phyloP scores from a whole-genome alignment of 495 filamentous ascomycete genomes.

The Viridothelium virens region DNA sequence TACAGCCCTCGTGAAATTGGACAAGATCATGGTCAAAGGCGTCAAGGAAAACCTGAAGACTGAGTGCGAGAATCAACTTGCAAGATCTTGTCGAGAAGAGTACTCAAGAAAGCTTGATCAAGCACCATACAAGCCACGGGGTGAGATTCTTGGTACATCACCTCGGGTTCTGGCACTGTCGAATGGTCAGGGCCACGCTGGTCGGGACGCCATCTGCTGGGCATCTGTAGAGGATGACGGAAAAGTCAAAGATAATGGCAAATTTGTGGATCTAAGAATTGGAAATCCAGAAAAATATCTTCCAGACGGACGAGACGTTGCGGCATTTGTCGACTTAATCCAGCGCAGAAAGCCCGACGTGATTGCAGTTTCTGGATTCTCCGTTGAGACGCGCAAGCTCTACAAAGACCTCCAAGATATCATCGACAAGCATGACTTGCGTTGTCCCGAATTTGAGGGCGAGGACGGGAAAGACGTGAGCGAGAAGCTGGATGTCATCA shows the following conservation, averaged over 20 bases:
- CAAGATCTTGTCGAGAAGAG: constrained; percentile 70
- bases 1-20: constrained; percentile 70
- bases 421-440: constrained; percentile 63
- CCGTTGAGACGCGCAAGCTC: constrained; percentile 75
- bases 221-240: constrained; percentile 90
- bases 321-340: constrained; percentile 64
- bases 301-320: constrained; percentile 53
- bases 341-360: constrained; percentile 77
- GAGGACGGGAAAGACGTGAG: constrained; percentile 54
- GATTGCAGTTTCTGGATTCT: constrained; percentile 82
- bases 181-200: constrained; percentile 67
- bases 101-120: constrained; percentile 87
- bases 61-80: constrained; percentile 83
- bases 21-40: constrained; percentile 72
- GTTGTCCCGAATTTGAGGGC: constrained; percentile 63
- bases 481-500: constrained; percentile 74
- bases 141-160: constrained; percentile 79
- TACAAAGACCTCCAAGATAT: constrained; percentile 70
- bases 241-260: constrained; percentile 76
- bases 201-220: constrained; percentile 76
- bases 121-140: constrained; percentile 89
- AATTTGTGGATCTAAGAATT: constrained; percentile 65
- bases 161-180: constrained; percentile 81
- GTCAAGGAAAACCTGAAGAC: constrained; percentile 89
- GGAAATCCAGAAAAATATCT: constrained; percentile 60